Evolutionary conservation across 768 basidiomycete species (phyloP).

Genomic region (Amanita subjunquillea): DNA sequence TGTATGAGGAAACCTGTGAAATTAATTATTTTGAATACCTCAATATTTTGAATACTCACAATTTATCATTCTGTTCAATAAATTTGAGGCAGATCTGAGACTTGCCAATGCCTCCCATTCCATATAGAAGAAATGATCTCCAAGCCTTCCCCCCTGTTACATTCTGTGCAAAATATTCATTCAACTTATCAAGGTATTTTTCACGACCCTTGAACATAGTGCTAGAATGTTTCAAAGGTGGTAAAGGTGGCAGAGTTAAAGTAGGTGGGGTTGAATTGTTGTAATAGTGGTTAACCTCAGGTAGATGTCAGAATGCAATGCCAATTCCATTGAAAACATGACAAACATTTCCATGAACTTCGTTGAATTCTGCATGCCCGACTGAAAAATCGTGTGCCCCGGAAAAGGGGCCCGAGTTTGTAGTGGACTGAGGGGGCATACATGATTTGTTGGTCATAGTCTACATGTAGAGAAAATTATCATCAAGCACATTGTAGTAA

Average conservation of each 20-base stretch:
- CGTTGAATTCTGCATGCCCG: background rate
- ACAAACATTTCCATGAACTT: background rate
- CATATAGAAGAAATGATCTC: conserved; percentile 8
- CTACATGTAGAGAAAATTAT: too few species aligned
- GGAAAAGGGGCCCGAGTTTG: background rate
- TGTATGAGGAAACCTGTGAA: conserved; percentile 7
- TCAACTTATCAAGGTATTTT: conserved; percentile 6
- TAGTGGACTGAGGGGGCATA: background rate
- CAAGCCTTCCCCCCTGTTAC: background rate
- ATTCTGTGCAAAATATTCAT: conserved; percentile 4
- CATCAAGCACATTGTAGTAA: too few species aligned
- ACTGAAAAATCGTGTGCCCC: background rate
- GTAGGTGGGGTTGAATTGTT: background rate
- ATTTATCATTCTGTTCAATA: too few species aligned
- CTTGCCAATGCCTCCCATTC: background rate
- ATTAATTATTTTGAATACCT: background rate
- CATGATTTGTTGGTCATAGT: too few species aligned
- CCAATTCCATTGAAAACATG: background rate
- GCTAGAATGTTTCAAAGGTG: background rate
- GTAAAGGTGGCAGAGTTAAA: background rate
- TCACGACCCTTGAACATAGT: conserved; percentile 4
- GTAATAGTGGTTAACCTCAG: background rate
- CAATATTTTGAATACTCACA: too few species aligned
- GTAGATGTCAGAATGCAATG: background rate
- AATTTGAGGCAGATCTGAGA: background rate